phyloP scores from a whole-genome alignment of 106 monocot species.

The Acorus gramineus region DNA sequence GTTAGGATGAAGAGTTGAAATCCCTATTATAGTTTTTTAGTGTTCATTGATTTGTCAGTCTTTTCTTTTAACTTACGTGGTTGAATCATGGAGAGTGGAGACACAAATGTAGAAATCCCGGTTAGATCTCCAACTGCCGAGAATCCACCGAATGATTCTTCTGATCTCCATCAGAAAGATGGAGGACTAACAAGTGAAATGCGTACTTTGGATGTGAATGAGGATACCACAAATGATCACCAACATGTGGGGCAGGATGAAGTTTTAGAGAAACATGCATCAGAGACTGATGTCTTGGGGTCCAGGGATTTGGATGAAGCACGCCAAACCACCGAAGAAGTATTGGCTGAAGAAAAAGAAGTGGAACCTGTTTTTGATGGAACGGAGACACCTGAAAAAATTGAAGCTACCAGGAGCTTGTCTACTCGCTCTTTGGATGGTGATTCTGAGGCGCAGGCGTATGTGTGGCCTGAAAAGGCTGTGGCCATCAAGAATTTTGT shows the following conservation, averaged over 20 bases:
- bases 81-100: no score
- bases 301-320: neutral
- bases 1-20: no score
- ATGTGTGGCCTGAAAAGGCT: constrained; percentile 74
- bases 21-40: no score
- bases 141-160: constrained; percentile 2
- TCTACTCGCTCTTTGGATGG: constrained; percentile 21
- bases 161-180: constrained; percentile 9
- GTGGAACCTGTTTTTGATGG: constrained; percentile 70
- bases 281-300: constrained; percentile 2
- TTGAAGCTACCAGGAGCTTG: constrained; percentile 20
- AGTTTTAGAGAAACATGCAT: constrained; percentile 3
- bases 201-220: constrained; percentile 4
- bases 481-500: constrained; percentile 70
- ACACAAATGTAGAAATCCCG: no score
- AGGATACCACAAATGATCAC: neutral
- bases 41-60: no score
- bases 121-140: constrained; percentile 6
- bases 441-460: constrained; percentile 22
- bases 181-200: constrained; percentile 12
- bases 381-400: constrained; percentile 39
- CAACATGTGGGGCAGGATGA: constrained; percentile 10
- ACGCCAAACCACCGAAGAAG: constrained; percentile 22
- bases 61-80: no score
- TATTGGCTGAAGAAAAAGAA: constrained; percentile 31